Conservation (phyloP, 345 rosid genomes). For the Eutrema japonicum region DNA sequence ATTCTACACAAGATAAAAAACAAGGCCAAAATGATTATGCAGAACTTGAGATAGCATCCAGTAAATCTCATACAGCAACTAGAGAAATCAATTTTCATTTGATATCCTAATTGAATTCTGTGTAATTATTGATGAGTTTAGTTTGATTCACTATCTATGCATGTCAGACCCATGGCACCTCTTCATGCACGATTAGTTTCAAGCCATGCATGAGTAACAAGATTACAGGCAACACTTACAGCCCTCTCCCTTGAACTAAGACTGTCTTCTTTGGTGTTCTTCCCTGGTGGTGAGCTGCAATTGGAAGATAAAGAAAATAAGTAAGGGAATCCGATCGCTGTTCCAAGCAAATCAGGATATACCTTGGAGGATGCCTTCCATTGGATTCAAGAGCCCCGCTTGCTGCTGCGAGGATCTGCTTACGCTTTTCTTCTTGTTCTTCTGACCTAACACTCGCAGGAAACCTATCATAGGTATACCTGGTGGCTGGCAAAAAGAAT, state of each 20-base stretch:
- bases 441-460: conserved; percentile 85
- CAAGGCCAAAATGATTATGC: conserved; percentile 16
- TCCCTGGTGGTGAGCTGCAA: conserved; percentile 75
- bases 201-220: conserved; percentile 33
- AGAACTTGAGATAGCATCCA: conserved; percentile 30
- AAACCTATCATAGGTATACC: conserved; percentile 91
- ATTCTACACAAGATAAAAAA: background rate
- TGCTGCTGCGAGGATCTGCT: conserved; percentile 89
- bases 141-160: conserved; percentile 25
- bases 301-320: conserved; percentile 31
- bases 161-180: conserved; percentile 20
- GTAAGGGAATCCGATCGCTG: conserved; percentile 24
- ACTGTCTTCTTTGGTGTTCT: conserved; percentile 59
- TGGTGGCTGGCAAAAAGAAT: conserved; percentile 65
- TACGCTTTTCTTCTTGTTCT: conserved; percentile 94
- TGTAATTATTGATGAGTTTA: conserved; percentile 17
- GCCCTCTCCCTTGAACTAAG: conserved; percentile 96
- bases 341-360: conserved; percentile 40
- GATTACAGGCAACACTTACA: conserved; percentile 61
- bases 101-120: conserved; percentile 12
- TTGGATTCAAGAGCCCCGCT: conserved; percentile 86
- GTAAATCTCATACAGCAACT: conserved; percentile 3
- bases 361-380: conserved; percentile 79
- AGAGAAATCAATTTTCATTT: conserved; percentile 22
- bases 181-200: conserved; percentile 20